Evolutionary conservation across 495 filamentous ascomycete species (phyloP), one percentile per base, ranked within the genome.

Genomic region (Haplographium delicatum): DNA sequence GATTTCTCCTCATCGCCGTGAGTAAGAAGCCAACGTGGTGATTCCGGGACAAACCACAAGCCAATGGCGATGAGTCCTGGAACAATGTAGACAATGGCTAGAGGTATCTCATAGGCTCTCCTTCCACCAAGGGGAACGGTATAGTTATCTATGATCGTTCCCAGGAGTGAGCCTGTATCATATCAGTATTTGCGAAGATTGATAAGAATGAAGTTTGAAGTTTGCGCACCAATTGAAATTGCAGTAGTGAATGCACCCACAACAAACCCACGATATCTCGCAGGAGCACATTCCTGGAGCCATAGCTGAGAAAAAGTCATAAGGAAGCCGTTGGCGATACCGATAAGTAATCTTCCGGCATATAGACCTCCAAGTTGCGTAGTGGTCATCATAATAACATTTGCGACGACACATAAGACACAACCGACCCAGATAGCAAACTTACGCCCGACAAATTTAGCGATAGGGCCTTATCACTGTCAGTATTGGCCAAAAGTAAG

Each of bases 301-400:
- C 81, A 82, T 7, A 82, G 65, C 59, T 82, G 78, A 9, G 74
- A 71, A 56, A 79, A 80, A 24, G 76, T 81, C 74, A 80, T 76
- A 52, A 81, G 65, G 31, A 76, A 65, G 7, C 77, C 78, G 58
- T 79, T 78, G n/a, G 75, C 72, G 4, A 82, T 44, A 4, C 79
- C 79, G 44, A 80, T 73, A 40, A 82, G 60, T 33, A 82, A 63
- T 30, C 79, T 67, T 4, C 74, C 78, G 23, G 69, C 73, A 47
- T 82, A 81, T 5, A 82, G 61, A 9, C 69, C 76, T 1, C 69
- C 74, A 33, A 81, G 72, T 31, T 51, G 54, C 26, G 70, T 70
- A 0, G 74, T 77, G 6, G 71, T 67, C 68, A 80, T 79, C 79
- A 82, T 82, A 49, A 80, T 61, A 10, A 76, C 63, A 20, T 76